Percentiles rank a stretch among this genome's conserved stretches.
Evolutionary conservation across 2,329 filamentous ascomycete genomes (phyloP).

Genomic region (Penicillium sp.): DNA sequence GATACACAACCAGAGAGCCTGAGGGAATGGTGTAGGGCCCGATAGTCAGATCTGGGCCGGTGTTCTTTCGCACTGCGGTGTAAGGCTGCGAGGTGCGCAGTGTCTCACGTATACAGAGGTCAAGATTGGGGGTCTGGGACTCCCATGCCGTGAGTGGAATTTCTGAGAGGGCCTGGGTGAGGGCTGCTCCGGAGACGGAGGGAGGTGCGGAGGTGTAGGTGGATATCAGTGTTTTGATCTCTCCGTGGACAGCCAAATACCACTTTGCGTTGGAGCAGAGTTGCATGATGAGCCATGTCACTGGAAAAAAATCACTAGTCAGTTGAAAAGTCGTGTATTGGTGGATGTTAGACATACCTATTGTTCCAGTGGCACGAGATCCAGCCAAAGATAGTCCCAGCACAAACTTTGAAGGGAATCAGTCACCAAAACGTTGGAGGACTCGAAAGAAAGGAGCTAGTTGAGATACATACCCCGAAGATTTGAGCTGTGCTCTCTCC

Average conservation of each 20-base stretch:
- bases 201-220: neutral
- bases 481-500: constrained; percentile 5
- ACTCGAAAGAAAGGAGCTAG: too few species aligned
- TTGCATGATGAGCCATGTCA: constrained; percentile 12
- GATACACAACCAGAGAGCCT: constrained; percentile 6
- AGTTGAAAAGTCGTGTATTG: neutral
- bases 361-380: constrained; percentile 7
- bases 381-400: constrained; percentile 6
- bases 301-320: neutral
- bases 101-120: constrained; percentile 12
- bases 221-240: constrained; percentile 3
- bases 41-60: constrained; percentile 3
- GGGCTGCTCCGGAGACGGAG: neutral
- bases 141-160: constrained; percentile 10
- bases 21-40: constrained; percentile 7
- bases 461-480: neutral
- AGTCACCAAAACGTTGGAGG: neutral
- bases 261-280: constrained; percentile 5
- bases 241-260: neutral
- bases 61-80: constrained; percentile 12
- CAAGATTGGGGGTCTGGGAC: constrained; percentile 4
- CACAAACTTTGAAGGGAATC: neutral
- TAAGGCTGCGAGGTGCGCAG: constrained; percentile 11
- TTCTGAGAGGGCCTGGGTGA: constrained; percentile 1
- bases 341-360: neutral